These are phyloP conservation scores for Pezicula neosporulosa DNA, from an alignment of 2,329 filamentous ascomycete species.

Conservation along the genomic window DNA sequence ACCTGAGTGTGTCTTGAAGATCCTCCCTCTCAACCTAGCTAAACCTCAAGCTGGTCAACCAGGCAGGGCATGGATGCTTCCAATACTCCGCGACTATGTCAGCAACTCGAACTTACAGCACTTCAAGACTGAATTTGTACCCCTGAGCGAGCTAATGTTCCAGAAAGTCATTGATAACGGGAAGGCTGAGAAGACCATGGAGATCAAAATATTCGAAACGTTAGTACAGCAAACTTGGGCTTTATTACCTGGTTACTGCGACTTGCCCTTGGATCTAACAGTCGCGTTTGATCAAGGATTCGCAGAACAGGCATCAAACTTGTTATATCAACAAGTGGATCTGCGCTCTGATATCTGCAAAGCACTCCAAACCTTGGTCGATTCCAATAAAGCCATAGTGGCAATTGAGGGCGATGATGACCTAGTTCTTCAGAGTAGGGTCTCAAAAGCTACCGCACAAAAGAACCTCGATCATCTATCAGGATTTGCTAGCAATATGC, in stretches of 20 bases:
- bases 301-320: conserved; percentile 84
- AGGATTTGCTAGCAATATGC: conserved; percentile 77
- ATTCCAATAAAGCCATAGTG: conserved; percentile 83
- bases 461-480: conserved; percentile 82
- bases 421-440: conserved; percentile 71
- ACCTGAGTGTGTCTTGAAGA: conserved; percentile 74
- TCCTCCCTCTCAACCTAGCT: conserved; percentile 82
- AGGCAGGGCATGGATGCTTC: conserved; percentile 91
- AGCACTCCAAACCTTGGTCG: conserved; percentile 80
- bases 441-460: conserved; percentile 70
- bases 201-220: conserved; percentile 97
- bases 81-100: conserved; percentile 83
- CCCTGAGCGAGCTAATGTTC: conserved; percentile 86
- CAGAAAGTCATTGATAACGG: conserved; percentile 84
- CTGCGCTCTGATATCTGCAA: conserved; percentile 84
- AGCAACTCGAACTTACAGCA: conserved; percentile 84
- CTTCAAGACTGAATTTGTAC: conserved; percentile 83
- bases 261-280: conserved; percentile 76
- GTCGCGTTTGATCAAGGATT: conserved; percentile 82
- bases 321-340: conserved; percentile 89
- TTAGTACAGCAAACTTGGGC: conserved; percentile 96
- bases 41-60: conserved; percentile 74
- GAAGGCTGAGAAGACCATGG: conserved; percentile 82
- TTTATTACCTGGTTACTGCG: conserved; percentile 89
- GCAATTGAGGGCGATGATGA: conserved; percentile 64